These are phyloP conservation scores for Wickerhamomyces bovis DNA, from an alignment of 805 yeast species.

Conservation along the genomic window DNA sequence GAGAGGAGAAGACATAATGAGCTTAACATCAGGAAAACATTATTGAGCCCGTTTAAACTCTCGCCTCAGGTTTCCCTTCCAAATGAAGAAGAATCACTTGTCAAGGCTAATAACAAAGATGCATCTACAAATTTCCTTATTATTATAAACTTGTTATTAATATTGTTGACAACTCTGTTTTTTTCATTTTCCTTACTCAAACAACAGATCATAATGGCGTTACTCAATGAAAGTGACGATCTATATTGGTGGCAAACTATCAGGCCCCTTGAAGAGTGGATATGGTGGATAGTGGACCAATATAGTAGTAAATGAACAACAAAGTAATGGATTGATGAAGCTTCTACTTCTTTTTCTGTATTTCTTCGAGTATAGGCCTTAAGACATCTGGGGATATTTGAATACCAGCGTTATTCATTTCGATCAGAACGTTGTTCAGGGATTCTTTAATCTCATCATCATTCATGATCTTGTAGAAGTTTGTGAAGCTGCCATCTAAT, in stretches of 20 bases:
- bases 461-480: neutral
- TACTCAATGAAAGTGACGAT: neutral
- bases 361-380: neutral
- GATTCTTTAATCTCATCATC: neutral
- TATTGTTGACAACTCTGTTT: neutral
- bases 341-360: neutral
- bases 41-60: neutral
- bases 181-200: neutral
- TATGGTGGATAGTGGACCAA: neutral
- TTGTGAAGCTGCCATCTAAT: neutral
- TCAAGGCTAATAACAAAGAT: neutral
- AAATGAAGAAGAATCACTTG: neutral
- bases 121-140: neutral
- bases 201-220: neutral
- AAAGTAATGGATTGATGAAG: neutral
- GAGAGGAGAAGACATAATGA: neutral
- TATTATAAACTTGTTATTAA: neutral
- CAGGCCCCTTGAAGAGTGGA: neutral
- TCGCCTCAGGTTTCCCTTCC: neutral
- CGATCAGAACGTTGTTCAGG: neutral
- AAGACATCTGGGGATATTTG: neutral
- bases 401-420: neutral
- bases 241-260: neutral
- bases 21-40: neutral
- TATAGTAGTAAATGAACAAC: neutral